Evolutionary conservation across 768 basidiomycete species (phyloP).

Genomic region (Pleurotus platypus): DNA sequence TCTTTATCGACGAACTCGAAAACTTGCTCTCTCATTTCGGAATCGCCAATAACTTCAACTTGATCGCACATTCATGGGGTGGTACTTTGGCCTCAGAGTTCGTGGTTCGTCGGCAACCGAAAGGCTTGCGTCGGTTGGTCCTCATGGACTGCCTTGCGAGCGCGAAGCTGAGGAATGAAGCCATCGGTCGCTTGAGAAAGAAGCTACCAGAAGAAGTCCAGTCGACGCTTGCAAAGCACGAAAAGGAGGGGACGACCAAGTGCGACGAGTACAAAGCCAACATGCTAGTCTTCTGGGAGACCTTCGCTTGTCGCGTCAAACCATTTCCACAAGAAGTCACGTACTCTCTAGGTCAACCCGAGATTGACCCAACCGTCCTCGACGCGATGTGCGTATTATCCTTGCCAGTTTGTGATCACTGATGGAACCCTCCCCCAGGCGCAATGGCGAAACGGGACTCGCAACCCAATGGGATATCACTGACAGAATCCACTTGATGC

Average conservation of each 20-base stretch:
- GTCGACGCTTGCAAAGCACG: constrained; percentile 24
- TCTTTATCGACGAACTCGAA: constrained; percentile 47
- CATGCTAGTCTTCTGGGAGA: constrained; percentile 21
- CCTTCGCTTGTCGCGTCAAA: constrained; percentile 20
- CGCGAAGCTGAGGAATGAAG: constrained; percentile 23
- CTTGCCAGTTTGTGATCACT: background rate
- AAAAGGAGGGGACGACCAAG: constrained; percentile 24
- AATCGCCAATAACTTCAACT: constrained; percentile 34
- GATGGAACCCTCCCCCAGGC: constrained; percentile 4
- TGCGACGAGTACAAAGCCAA: constrained; percentile 26
- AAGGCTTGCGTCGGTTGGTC: constrained; percentile 28
- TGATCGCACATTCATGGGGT: constrained; percentile 49
- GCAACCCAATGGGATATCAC: constrained; percentile 21
- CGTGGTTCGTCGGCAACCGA: constrained; percentile 16
- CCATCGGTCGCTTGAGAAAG: constrained; percentile 18
- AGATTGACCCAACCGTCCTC: constrained; percentile 33
- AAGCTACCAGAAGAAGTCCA: constrained; percentile 28
- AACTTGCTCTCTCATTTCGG: constrained; percentile 38
- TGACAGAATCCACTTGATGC: constrained; percentile 20
- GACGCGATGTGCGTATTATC: constrained; percentile 25
- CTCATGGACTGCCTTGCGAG: constrained; percentile 22
- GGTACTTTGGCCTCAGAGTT: constrained; percentile 17
- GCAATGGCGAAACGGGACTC: constrained; percentile 28
- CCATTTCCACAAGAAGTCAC: constrained; percentile 23
- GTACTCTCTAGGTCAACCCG: constrained; percentile 18